Evolutionary conservation across 192 early-diverging fungal species (phyloP), one percentile per base, ranked within the genome.

Genomic region (Haplosporangium gracile): DNA sequence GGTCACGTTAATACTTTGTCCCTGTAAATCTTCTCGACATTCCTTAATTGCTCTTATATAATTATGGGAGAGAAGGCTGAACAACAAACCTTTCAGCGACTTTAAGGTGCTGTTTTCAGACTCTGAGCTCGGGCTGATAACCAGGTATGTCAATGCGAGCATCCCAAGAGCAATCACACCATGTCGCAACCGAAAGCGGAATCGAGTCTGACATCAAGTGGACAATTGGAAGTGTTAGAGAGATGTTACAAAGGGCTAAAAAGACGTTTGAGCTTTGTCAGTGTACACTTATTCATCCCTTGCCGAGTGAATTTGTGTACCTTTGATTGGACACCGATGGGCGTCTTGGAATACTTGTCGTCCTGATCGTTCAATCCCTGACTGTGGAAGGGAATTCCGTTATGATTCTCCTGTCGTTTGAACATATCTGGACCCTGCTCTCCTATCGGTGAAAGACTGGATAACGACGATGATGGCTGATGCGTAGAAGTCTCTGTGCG

Each of bases 311-410:
- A 36, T 1, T 0, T 43, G 11, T 45, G 10, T 75, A 84, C 82
- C 82, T 77, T 43, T 2, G 83, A 68, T n/a, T 79, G 75, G 9
- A 74, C 69, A 43, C 36, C 42, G 1, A 70, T 60, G 0, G 78
- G 69, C 0, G 68, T 7, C 69, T 85, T 85, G 43, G 51, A 60
- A 38, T 85, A 85, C 70, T 80, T 85, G 83, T 85, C 83, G 39
- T 85, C 83, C 18, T 45, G 34, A 55, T 85, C 78, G 4, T 51
- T 45, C 4, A 24, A 34, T 45, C 40, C 38, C 5, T 55, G 51
- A 2, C 4, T 55, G 32, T 75, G 63, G 42, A 83, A 70, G 20
- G 68, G 70, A 16, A 82, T 82, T 13, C 70, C 75, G 38, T 16
- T 72, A 18, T 29, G 40, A 2, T 49, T 63, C 5, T 77, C 81